phyloP scores from a whole-genome alignment of 768 basidiomycete species.

The Suillus sp. region DNA sequence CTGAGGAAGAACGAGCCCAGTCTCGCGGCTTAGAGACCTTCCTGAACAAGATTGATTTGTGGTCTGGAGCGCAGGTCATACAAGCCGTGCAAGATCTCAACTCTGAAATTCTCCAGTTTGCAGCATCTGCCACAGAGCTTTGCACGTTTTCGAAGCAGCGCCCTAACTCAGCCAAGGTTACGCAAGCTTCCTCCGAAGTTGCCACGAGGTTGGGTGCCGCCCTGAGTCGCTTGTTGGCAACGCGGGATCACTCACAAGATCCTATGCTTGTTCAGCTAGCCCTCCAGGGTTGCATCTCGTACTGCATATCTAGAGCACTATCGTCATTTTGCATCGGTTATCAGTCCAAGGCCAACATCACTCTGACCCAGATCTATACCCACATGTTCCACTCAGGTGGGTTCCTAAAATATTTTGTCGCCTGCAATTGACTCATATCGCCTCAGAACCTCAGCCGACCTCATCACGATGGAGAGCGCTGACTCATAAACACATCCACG shows the following conservation, averaged over 20 bases:
- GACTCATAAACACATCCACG: constrained; percentile 68
- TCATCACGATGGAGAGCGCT: constrained; percentile 78
- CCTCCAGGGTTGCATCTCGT: constrained; percentile 68
- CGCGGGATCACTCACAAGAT: constrained; percentile 72
- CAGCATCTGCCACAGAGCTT: constrained; percentile 72
- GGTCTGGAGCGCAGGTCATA: constrained; percentile 78
- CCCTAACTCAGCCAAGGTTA: constrained; percentile 41
- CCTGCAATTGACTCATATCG: constrained; percentile 20
- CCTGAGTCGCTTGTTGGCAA: constrained; percentile 59
- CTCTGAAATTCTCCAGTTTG: constrained; percentile 78
- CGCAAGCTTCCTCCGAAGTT: constrained; percentile 61
- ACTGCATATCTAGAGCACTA: constrained; percentile 66
- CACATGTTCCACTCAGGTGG: constrained; percentile 58
- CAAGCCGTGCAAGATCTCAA: constrained; percentile 81
- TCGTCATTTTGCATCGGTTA: constrained; percentile 76
- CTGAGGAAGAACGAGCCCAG: constrained; percentile 60
- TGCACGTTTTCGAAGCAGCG: constrained; percentile 53
- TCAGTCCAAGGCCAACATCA: constrained; percentile 66
- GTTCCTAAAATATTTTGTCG: constrained; percentile 20
- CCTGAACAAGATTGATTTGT: constrained; percentile 71
- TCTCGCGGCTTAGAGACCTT: constrained; percentile 62
- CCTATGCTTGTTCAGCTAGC: constrained; percentile 77
- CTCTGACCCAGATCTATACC: constrained; percentile 61
- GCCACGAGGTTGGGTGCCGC: constrained; percentile 63
- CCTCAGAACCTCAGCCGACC: constrained; percentile 71